These are phyloP conservation scores for Mycoemilia scoparia DNA, from an alignment of 192 early-diverging fungal genomes.

Conservation along the genomic window DNA sequence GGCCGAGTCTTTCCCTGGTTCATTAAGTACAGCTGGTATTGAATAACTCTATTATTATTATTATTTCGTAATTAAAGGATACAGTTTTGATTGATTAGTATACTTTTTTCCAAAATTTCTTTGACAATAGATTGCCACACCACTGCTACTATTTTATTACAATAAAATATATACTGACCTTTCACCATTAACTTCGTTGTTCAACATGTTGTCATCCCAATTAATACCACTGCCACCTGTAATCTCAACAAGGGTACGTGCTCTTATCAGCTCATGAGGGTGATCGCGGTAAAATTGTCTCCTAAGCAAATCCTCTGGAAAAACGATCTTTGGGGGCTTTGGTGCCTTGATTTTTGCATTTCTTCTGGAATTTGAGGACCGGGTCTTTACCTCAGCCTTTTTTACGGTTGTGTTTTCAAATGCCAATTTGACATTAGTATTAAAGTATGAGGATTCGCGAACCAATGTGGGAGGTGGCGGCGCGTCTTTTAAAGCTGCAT, in stretches of 20 bases:
- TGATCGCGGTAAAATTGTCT: slow-evolving; percentile 79
- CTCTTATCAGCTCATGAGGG: slow-evolving; percentile 69
- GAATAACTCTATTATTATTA: slow-evolving; percentile 60
- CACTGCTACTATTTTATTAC: not conserved
- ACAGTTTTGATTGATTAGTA: not conserved
- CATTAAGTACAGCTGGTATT: slow-evolving; percentile 69
- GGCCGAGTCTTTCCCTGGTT: slow-evolving; percentile 38
- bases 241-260: slow-evolving; percentile 49
- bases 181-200: slow-evolving; percentile 62
- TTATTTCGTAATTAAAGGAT: not conserved
- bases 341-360: slow-evolving; percentile 10
- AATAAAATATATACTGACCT: slow-evolving; percentile 34
- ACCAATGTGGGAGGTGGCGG: slow-evolving; percentile 26
- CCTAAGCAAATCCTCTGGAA: slow-evolving; percentile 78
- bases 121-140: no score
- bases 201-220: no score
- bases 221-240: slow-evolving; percentile 29
- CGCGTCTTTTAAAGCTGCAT: slow-evolving; percentile 16
- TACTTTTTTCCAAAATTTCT: no score
- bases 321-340: slow-evolving; percentile 54
- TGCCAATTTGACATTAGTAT: slow-evolving; percentile 9
- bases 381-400: not conserved
- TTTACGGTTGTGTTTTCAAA: slow-evolving; percentile 11
- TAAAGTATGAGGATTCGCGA: slow-evolving; percentile 24
- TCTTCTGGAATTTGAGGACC: not conserved